Base-by-base conservation (phyloP, 768 basidiomycete species). In the Rhizopogon sp. region DNA sequence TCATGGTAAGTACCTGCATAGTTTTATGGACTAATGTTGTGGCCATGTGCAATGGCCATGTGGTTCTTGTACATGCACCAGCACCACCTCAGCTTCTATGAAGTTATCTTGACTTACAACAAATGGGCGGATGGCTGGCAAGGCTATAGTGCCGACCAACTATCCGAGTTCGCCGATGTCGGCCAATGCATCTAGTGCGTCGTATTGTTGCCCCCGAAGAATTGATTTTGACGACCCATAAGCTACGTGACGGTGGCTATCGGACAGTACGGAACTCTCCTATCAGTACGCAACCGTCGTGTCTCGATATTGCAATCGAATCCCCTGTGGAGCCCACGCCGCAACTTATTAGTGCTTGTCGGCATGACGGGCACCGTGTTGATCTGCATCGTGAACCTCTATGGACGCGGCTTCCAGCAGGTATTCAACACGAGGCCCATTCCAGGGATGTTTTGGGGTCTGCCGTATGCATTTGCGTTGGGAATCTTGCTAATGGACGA, bases 141-240 rank as follows among this genome's bases (percentile, higher is more conserved):
- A 37, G 70, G 70, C 5, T 66, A 60, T 53, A 56, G 65, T 0
- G 45, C 53, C 8, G 69, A 61, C 0, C 64, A 74, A 41, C 66
- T 77, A 14, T 61, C 49, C 0, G 57, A 72, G 16, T 71, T 76
- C 53, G 75, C 73, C 54, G 42, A 63, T 10, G 71, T 72, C 13
- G 77, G 78, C 37, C 71, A 73, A 57, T 74, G 74, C 54, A 63
- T 74, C 54, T 78, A 74, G 76, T 78, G 58, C 7, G 75, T 59
- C 9, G 25, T 39, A 20, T 43, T 41, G 1, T 39, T 40, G 39
- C 39, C 33, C 22, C 31, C n/a, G 17, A 31, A 20, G 10, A 7
- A 37, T 16, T 37, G 8, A 37, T 49, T 6, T 14, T 37, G 37
- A 40, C 20, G 39, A 43, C 35, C 22, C 35, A 8, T 53, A 74